Evolutionary conservation across 2,329 filamentous ascomycete species (phyloP), one percentile per base, ranked within the genome.

Genomic region (Aspergillus fijiensis): DNA sequence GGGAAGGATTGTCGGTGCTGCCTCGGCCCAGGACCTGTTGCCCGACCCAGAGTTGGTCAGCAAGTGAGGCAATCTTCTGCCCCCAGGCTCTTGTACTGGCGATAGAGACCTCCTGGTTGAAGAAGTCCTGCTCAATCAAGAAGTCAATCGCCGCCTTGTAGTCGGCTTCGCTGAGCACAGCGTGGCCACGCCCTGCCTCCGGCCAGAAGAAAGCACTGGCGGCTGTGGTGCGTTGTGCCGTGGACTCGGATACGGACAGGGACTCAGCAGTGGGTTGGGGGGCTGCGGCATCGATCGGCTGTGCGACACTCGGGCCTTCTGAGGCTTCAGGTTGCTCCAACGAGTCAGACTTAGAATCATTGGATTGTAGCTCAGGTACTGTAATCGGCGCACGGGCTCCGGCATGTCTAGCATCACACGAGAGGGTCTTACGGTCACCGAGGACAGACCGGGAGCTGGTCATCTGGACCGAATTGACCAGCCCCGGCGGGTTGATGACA

Each of bases 401-500:
- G 23, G 23, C 16, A 35, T 35, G 19, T 49, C 31, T 31, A 16
- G 47, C 39, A 48, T 31, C 54, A 6, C 47, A 49, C 29, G 31
- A 29, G 16, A 35, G 16, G 25, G 51, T 55, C 27, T 58, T 65
- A 16, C 10, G 11, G 42, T 62, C 61, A 11, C 62, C 54, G 23
- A 59, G 54, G 10, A 60, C 57, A 2, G 62, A 56, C 23, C 66
- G 64, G 10, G 68, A 69, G 45, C 69, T 72, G 11, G 69, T 66
- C 67, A 74, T 72, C 12, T 72, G 69, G 39, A 70, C 68, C 60
- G 77, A 70, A 58, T 76, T 74, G 58, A 74, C 64, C 35, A 76
- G 61, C 5, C 78, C 74, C 0, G 86, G 82, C 35, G 92, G 89
- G 65, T 82, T 84, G 51, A 97, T 89, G 0, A 97, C 88, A 27